Conservation (phyloP, 129 eudicot species). For the Flaveria trinervia region DNA sequence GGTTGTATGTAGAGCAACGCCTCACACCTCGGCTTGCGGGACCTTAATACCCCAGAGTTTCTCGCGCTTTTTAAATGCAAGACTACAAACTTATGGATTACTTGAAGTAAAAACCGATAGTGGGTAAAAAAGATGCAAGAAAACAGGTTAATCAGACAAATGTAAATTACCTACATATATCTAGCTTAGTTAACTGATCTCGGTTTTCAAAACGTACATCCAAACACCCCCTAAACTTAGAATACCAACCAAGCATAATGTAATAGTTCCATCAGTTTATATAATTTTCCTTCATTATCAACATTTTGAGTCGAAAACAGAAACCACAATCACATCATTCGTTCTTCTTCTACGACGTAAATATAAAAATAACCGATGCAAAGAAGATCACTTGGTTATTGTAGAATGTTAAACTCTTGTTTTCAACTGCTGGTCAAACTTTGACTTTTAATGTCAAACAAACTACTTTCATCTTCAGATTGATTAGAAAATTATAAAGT, state of each 20-base stretch:
- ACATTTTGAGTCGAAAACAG: not conserved
- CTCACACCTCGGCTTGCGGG: too few species aligned
- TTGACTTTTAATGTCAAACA: not conserved
- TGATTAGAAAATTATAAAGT: not conserved
- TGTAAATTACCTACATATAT: not conserved
- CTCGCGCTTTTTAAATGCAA: too few species aligned
- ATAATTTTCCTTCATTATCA: not conserved
- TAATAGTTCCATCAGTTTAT: not conserved
- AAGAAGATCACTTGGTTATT: not conserved
- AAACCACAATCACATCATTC: not conserved
- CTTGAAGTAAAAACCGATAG: too few species aligned
- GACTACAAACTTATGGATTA: too few species aligned
- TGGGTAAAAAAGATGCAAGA: not conserved
- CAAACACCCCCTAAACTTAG: not conserved
- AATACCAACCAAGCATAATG: not conserved
- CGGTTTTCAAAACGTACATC: not conserved
- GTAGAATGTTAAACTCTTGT: conserved; percentile 4
- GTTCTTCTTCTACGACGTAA: not conserved
- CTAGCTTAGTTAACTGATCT: not conserved
- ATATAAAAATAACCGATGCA: not conserved
- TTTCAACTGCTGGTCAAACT: not conserved
- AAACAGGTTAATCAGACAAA: not conserved
- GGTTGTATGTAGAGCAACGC: too few species aligned
- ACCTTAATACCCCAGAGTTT: too few species aligned
- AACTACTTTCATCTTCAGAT: not conserved